Evolutionary conservation across 495 filamentous ascomycete species (phyloP).

Genomic region (Neurospora intermedia): DNA sequence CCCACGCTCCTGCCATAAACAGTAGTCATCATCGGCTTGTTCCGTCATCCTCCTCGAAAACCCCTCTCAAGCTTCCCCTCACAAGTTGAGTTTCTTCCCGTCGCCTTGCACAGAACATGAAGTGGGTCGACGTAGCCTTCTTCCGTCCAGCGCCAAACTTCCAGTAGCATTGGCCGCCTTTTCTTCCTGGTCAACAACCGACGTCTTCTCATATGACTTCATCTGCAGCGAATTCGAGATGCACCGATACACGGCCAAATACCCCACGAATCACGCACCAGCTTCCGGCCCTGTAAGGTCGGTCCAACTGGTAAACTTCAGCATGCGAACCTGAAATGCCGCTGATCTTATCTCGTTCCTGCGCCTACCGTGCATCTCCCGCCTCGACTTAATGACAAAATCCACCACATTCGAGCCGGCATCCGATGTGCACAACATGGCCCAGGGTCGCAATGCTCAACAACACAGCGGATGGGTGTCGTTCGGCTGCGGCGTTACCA

Average conservation of each 20-base stretch:
- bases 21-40: not conserved
- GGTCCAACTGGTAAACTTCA: not conserved
- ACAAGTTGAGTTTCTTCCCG: not conserved
- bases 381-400: not conserved
- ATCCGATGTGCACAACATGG: not conserved
- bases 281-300: not conserved
- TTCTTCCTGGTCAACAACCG: not conserved
- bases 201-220: not conserved
- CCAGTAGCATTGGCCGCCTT: not conserved
- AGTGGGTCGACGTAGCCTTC: not conserved
- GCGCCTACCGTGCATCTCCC: not conserved
- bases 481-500: not conserved
- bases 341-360: not conserved
- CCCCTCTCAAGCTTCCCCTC: not conserved
- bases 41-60: not conserved
- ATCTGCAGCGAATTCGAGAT: not conserved
- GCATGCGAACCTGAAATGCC: not conserved
- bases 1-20: not conserved
- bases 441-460: not conserved
- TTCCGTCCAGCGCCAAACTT: not conserved
- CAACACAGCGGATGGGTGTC: not conserved
- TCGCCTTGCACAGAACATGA: not conserved
- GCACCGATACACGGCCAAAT: not conserved
- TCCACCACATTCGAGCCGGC: not conserved
- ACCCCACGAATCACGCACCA: not conserved